These are phyloP conservation scores for Tuber calosporum DNA, from an alignment of 495 filamentous ascomycete genomes.

Conservation along the genomic window DNA sequence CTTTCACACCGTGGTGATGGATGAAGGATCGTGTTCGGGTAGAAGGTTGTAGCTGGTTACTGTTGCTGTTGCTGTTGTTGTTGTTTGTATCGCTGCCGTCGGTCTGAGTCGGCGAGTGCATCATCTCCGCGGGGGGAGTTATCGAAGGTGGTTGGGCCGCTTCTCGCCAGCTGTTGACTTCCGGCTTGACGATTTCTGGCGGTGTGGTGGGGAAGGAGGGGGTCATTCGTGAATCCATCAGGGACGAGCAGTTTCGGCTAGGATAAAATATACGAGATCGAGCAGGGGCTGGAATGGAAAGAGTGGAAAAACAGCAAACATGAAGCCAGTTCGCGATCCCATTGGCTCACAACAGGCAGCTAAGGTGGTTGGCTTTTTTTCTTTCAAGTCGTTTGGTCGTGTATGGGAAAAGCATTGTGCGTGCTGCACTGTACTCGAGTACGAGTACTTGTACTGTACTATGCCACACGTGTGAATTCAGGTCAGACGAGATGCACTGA, in stretches of 20 bases:
- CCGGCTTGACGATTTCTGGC: not conserved
- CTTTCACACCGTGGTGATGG: not conserved
- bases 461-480: not conserved
- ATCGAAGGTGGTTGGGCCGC: not conserved
- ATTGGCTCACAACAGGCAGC: not conserved
- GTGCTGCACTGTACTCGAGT: too few species aligned
- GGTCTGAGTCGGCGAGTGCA: not conserved
- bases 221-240: not conserved
- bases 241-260: not conserved
- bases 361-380: too few species aligned
- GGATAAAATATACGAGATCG: too few species aligned
- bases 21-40: not conserved
- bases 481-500: not conserved
- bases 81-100: conserved; percentile 1
- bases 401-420: not conserved
- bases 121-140: not conserved
- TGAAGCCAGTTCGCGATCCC: not conserved
- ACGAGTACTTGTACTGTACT: not conserved
- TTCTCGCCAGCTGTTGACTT: not conserved
- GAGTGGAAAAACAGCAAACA: not conserved
- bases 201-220: conserved; percentile 2
- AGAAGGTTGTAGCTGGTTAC: not conserved
- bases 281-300: not conserved
- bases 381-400: not conserved
- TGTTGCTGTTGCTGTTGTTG: not conserved